Base-by-base conservation (phyloP, 225 moss, liverwort and hornwort genomes). In the Pseudisothecium myosuroides region DNA sequence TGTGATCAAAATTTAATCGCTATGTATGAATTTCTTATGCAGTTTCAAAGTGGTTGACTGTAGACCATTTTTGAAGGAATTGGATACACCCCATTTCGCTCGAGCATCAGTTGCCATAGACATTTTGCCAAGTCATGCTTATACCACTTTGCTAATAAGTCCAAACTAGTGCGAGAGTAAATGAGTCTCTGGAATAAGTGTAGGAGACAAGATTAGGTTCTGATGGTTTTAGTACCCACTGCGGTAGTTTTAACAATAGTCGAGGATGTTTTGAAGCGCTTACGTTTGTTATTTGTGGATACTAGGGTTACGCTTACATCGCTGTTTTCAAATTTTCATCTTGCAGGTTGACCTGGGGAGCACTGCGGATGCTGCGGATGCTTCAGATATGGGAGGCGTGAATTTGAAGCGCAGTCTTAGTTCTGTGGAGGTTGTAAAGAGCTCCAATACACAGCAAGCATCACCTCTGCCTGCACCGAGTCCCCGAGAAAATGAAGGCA, bases 401-500 rank as follows among this genome's bases (percentile, higher is more conserved):
- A 87, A 88, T 63, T 73, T 89, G 88, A 95, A 88, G 86, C 87
- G 91, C 84, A 91, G 85, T 82, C 84, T 84, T 12, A 91, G 78
- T 90, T 71, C 82, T 77, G 72, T 88, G 59, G 95, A 96, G 87
- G 63, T 80, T 41, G 71, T 82, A 68, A 92, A 84, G 82, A 88
- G 45, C 71, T 89, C 85, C 28, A 86, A 41, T 74, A 82, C 90
- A 75, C 89, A 54, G 83, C 90, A 92, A 69, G 79, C 85, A 82
- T 91, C 88, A 80, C 92, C 89, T 66, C 84, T 87, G 76, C 76
- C 93, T 90, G 93, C 89, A 56, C 92, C 91, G 59, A 93, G 91
- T 92, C 87, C 95, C 69, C 87, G 76, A 90, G 95, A 94, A 67
- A 95, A 93, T 64, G 95, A 95, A 56, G 85, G 85, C 74, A 82